Evolutionary conservation across 23 red algal genomes (phyloP), one percentile per base, ranked within the genome.

Genomic region (Cyanidioschyzon merolae): DNA sequence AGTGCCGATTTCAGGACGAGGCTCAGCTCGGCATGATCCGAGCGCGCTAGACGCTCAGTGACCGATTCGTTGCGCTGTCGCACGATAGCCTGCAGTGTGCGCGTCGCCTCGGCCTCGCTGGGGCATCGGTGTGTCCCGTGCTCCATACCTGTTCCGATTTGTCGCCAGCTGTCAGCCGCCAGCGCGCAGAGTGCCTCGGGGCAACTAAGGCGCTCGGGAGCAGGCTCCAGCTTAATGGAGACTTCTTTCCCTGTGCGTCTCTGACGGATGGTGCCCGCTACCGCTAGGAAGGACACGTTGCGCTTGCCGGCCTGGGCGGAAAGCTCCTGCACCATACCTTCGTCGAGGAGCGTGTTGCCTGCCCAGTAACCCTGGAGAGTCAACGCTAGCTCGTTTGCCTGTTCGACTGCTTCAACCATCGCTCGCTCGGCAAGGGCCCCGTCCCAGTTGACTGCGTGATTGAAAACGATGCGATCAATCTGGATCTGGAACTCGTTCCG

Each of bases 321-420:
- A 3, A 35, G 7, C 63, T 71, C 29, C 29, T 12, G 3, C 32
- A 25, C 63, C 7, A 35, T 3, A 3, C 29, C n/a, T 7, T 71
- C 63, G 29, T 71, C 32, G 7, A 71, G 29, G n/a, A 71, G 63
- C 63, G 63, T 71, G 63, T 71, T 71, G 63, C 63, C 63, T 25
- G n/a, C 63, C n/a, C 21, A 35, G 63, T 71, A 32, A 7, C 63
- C 63, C 30, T 71, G 16, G 29, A 25, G n/a, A 35, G 7, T 32
- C n/a, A 12, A 3, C 63, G 63, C 2, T 7, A 71, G 21, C 45
- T 7, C 7, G 45, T 21, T 54, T 21, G 45, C 45, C 2, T 25
- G n/a, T 12, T 35, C n/a, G 12, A 71, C 63, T 35, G 63, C 63
- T 7, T 71, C 16, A 3, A 71, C n/a, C 63, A 71, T 71, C 16